Percentiles rank a stretch among this genome's conserved stretches.
These are phyloP conservation scores for Cucumis hystrix DNA, from an alignment of 306 rosid species.

Conservation along the genomic window DNA sequence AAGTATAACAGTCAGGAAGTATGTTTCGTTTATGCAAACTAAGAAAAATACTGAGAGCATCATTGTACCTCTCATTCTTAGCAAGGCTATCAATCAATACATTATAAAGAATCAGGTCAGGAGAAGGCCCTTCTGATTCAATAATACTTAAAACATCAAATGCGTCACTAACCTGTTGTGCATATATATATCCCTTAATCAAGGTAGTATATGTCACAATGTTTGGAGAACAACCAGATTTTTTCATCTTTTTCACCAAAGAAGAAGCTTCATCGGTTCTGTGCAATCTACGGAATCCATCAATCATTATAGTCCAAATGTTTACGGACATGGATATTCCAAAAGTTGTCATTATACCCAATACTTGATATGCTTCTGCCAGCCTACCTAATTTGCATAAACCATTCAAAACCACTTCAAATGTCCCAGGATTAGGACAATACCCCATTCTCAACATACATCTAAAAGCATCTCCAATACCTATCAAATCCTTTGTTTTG, in stretches of 20 bases:
- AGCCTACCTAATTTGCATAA: conserved; percentile 37
- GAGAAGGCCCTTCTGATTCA: conserved; percentile 23
- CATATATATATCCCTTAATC: conserved; percentile 40
- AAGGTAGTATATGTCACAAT: conserved; percentile 48
- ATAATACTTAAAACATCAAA: conserved; percentile 21
- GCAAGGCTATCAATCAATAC: conserved; percentile 46
- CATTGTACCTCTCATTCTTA: conserved; percentile 33
- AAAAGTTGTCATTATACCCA: conserved; percentile 35
- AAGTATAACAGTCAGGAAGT: conserved; percentile 39
- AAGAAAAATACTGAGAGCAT: conserved; percentile 29
- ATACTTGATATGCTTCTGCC: conserved; percentile 31
- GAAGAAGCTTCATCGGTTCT: conserved; percentile 24
- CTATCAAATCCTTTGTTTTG: conserved; percentile 16
- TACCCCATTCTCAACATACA: conserved; percentile 26
- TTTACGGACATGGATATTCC: conserved; percentile 26
- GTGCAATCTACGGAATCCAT: conserved; percentile 20
- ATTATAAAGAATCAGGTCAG: conserved; percentile 41
- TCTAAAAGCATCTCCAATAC: conserved; percentile 17
- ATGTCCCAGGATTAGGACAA: conserved; percentile 26
- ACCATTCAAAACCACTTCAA: conserved; percentile 33
- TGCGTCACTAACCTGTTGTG: conserved; percentile 28
- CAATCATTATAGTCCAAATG: conserved; percentile 37
- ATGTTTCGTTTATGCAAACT: conserved; percentile 14
- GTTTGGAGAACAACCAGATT: conserved; percentile 23
- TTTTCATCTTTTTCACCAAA: conserved; percentile 30